Conservation (phyloP, 2,329 filamentous ascomycete genomes). For the Incumbomyces delicatus region DNA sequence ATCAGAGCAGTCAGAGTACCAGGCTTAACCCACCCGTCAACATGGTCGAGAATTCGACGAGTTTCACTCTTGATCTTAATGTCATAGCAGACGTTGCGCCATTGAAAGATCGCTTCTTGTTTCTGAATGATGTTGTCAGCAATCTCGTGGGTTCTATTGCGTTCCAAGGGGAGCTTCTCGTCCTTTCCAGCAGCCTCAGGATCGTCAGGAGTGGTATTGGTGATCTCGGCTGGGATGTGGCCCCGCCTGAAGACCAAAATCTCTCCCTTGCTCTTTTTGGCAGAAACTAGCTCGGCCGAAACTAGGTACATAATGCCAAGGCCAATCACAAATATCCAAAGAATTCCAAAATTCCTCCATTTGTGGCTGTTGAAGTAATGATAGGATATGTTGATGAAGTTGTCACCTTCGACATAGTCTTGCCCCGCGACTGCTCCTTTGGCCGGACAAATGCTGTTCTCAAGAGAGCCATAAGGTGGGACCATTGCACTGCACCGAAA, state of each 20-base stretch:
- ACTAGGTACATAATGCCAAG: conserved; percentile 32
- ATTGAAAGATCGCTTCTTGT: conserved; percentile 74
- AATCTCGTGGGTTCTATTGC: conserved; percentile 16
- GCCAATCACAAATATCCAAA: conserved; percentile 55
- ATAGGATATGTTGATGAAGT: conserved; percentile 48
- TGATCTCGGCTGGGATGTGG: conserved; percentile 13
- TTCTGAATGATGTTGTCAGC: conserved; percentile 41
- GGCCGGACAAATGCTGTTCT: conserved; percentile 56
- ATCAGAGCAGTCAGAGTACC: conserved; percentile 83
- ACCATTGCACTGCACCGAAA: conserved; percentile 47
- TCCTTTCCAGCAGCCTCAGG: conserved; percentile 21
- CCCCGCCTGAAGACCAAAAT: conserved; percentile 25
- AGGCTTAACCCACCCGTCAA: conserved; percentile 89
- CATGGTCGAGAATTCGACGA: conserved; percentile 69
- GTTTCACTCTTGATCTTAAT: conserved; percentile 69
- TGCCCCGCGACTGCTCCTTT: conserved; percentile 50
- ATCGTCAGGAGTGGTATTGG: conserved; percentile 16
- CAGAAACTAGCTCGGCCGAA: conserved; percentile 24
- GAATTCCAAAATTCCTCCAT: conserved; percentile 62
- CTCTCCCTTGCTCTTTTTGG: conserved; percentile 30
- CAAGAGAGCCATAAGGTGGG: conserved; percentile 41
- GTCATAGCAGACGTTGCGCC: conserved; percentile 70
- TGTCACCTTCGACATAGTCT: conserved; percentile 46
- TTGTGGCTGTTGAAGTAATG: conserved; percentile 48
- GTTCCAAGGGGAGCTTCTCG: conserved; percentile 23